A percentile compares a stretch with the other conserved stretches of the same genome.
These are phyloP conservation scores for Penicillium riverlandense DNA, from an alignment of 495 filamentous ascomycete species.

Conservation along the genomic window DNA sequence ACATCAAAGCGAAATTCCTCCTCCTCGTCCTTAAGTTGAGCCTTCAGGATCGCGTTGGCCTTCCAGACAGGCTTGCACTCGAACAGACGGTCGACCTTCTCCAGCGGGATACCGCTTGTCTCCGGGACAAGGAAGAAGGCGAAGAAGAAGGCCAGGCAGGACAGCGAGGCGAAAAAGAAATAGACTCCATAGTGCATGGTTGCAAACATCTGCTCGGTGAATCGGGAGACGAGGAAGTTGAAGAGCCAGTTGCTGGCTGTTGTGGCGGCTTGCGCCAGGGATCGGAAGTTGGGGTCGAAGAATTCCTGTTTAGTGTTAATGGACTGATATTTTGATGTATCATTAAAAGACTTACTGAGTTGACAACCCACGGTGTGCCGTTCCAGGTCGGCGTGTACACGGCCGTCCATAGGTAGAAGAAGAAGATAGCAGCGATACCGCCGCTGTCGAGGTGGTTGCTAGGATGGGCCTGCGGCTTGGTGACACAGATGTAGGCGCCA, in stretches of 20 bases:
- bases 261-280: conserved; percentile 61
- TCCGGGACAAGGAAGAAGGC: conserved; percentile 62
- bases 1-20: conserved; percentile 46
- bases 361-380: conserved; percentile 58
- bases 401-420: conserved; percentile 73
- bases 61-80: conserved; percentile 46
- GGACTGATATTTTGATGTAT: not conserved
- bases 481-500: conserved; percentile 57
- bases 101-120: conserved; percentile 51
- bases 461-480: conserved; percentile 40
- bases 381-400: conserved; percentile 72
- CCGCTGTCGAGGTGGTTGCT: conserved; percentile 36
- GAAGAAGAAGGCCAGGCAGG: conserved; percentile 60
- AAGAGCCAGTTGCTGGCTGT: conserved; percentile 69
- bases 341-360: conserved; percentile 27
- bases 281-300: conserved; percentile 55
- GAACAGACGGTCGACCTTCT: conserved; percentile 52
- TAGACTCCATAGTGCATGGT: conserved; percentile 67
- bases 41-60: conserved; percentile 46
- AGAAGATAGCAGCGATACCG: conserved; percentile 63
- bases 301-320: conserved; percentile 35
- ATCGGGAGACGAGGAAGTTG: conserved; percentile 68
- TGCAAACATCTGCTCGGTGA: conserved; percentile 71
- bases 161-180: conserved; percentile 70
- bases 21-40: conserved; percentile 40